phyloP scores from a whole-genome alignment of 164 flowering plant species.

The Berberis thunbergii region DNA sequence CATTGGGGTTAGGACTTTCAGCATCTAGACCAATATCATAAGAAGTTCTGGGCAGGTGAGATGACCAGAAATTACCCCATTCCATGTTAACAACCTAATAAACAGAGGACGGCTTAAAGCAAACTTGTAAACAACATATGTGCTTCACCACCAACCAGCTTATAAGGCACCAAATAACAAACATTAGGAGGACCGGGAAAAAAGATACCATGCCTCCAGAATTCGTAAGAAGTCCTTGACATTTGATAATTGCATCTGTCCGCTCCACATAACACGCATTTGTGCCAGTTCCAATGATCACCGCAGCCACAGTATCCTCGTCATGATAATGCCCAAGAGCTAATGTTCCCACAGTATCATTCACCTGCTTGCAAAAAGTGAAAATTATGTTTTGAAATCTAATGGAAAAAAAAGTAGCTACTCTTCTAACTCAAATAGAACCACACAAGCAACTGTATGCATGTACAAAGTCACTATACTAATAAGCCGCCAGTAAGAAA shows the following conservation, averaged over 20 bases:
- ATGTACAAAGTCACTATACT: no score
- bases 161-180: background rate
- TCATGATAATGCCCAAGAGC: conserved; percentile 89
- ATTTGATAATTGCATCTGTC: conserved; percentile 81
- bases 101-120: conserved; percentile 3
- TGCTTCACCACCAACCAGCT: background rate
- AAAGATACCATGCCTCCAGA: conserved; percentile 84
- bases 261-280: conserved; percentile 94
- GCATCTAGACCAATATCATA: conserved; percentile 79
- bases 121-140: background rate
- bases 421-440: background rate
- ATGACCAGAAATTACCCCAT: conserved; percentile 95
- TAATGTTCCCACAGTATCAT: conserved; percentile 92
- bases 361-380: conserved; percentile 47
- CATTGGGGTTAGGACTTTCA: conserved; percentile 76
- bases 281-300: conserved; percentile 88
- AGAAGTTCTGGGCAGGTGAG: conserved; percentile 82
- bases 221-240: conserved; percentile 70
- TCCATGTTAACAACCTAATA: conserved; percentile 85
- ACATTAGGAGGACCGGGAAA: background rate
- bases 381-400: conserved; percentile 2
- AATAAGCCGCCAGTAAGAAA: no score
- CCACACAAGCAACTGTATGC: no score
- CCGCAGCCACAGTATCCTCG: conserved; percentile 88
- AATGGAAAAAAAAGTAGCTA: background rate